Base-by-base conservation (phyloP, 306 rosid species). In the Gastrolobium bilobum region DNA sequence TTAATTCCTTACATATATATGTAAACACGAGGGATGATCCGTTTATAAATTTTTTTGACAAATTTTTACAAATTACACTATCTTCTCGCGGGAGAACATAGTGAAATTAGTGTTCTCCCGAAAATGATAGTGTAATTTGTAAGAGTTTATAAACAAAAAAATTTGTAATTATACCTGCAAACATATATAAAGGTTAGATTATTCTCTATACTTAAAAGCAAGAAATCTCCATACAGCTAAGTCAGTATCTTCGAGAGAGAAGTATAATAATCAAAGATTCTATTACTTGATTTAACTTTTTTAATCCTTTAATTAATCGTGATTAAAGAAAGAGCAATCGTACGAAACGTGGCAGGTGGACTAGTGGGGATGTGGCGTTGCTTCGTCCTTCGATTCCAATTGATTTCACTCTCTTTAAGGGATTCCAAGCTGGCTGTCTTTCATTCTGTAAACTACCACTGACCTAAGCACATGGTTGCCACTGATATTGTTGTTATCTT, bases 181-280 rank as follows among this genome's bases (percentile, higher is more conserved):
- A 79, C 44, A 79, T 43, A 81, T 20, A 20, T 20, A 87, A 87
- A 79, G 78, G 84, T 66, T 74, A 66, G 84, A 83, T 83, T 89
- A 84, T 87, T 84, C 86, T 73, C 87, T 26, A 75, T 77, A 73
- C 43, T 79, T 58, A 43, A 87, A 90, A 87, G 92, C 91, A 84
- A 87, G n/a, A 86, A 89, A 84, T 89, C 96, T 80, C 82, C 70
- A 66, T 85, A 89, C 89, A 87, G 90, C 93, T 86, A 85, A 85
- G 87, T 79, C 46, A 39, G 85, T 54, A 83, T 89, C 90, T 85
- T 87, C 73, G 26, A 76, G 83, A 82, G 70, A 57, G 54, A 54
- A 52, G 50, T 83, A 83, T 64, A 57, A 67, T 79, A 83, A 73
- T 61, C 61, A 73, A 82, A 77, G 84, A 83, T 86, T 86, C 88